These are phyloP conservation scores for Omphalea diandra DNA, from an alignment of 441 rosid genomes.

Conservation along the genomic window DNA sequence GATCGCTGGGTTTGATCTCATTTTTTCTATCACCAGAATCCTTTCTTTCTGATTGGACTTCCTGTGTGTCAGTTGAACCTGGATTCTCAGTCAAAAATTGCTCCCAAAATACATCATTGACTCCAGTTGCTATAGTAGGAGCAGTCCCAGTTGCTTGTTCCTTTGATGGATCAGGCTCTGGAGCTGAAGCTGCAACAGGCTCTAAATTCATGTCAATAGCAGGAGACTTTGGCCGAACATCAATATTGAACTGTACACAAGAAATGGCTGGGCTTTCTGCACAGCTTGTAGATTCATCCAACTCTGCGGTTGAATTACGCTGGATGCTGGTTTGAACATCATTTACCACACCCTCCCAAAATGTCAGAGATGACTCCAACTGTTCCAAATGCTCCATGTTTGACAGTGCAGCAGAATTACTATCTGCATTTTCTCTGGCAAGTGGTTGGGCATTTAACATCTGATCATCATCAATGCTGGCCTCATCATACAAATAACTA, in stretches of 20 bases:
- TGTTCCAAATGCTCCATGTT: constrained; percentile 50
- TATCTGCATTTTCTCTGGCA: constrained; percentile 32
- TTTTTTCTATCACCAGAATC: constrained; percentile 44
- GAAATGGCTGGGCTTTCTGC: constrained; percentile 65
- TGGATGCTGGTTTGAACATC: constrained; percentile 38
- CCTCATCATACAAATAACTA: constrained; percentile 42
- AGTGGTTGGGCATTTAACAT: constrained; percentile 29
- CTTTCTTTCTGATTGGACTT: constrained; percentile 70
- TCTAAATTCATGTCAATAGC: constrained; percentile 84
- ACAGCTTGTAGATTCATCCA: constrained; percentile 77
- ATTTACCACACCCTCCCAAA: constrained; percentile 62
- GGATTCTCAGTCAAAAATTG: constrained; percentile 93
- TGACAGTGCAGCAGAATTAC: constrained; percentile 34
- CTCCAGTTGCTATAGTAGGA: constrained; percentile 51
- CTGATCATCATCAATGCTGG: constrained; percentile 43
- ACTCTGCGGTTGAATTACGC: constrained; percentile 40
- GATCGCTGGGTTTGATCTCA: constrained; percentile 50
- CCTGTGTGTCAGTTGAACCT: constrained; percentile 60
- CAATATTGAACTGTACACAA: constrained; percentile 48
- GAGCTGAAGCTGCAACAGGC: constrained; percentile 41
- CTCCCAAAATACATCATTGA: constrained; percentile 87
- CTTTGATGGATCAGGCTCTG: constrained; percentile 34
- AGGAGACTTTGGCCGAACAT: constrained; percentile 49
- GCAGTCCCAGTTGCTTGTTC: constrained; percentile 38
- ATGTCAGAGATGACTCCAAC: constrained; percentile 61